phyloP scores from a whole-genome alignment of 1,139 yeast species.

The Kluyveromyces sp. region DNA sequence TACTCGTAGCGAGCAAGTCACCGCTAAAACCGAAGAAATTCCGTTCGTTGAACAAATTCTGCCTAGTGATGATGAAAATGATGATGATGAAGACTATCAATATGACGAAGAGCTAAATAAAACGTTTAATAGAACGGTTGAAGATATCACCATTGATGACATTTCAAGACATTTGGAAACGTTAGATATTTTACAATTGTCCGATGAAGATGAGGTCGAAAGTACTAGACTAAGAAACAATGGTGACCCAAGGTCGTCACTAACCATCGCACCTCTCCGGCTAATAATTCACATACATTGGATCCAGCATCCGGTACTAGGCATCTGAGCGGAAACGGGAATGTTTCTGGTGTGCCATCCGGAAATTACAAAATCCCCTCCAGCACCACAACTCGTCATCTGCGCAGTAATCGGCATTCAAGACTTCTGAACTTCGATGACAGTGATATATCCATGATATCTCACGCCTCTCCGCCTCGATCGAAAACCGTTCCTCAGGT shows the following conservation, averaged over 20 bases:
- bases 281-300: too few relatives aligned
- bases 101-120: constrained; percentile 31
- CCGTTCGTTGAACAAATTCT: constrained; percentile 26
- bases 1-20: constrained; percentile 6
- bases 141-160: constrained; percentile 32
- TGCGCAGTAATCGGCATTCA: constrained; percentile 17
- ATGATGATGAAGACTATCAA: constrained; percentile 30
- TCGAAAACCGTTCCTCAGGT: constrained; percentile 21
- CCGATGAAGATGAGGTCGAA: not conserved
- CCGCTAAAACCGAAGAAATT: constrained; percentile 7
- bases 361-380: constrained; percentile 23
- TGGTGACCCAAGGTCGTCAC: too few relatives aligned
- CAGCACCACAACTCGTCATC: constrained; percentile 21
- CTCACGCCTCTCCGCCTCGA: constrained; percentile 22
- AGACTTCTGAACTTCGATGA: constrained; percentile 24
- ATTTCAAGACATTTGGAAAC: constrained; percentile 31
- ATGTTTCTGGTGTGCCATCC: constrained; percentile 2
- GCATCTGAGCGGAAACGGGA: not conserved
- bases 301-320: too few relatives aligned
- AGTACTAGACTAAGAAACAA: too few relatives aligned
- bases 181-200: constrained; percentile 24
- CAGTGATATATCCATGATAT: constrained; percentile 30
- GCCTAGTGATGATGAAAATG: constrained; percentile 25
- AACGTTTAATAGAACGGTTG: constrained; percentile 32
- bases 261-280: too few relatives aligned